Conservation (phyloP, 1,139 yeast species). For the Debaryomycetaceae sp. region DNA sequence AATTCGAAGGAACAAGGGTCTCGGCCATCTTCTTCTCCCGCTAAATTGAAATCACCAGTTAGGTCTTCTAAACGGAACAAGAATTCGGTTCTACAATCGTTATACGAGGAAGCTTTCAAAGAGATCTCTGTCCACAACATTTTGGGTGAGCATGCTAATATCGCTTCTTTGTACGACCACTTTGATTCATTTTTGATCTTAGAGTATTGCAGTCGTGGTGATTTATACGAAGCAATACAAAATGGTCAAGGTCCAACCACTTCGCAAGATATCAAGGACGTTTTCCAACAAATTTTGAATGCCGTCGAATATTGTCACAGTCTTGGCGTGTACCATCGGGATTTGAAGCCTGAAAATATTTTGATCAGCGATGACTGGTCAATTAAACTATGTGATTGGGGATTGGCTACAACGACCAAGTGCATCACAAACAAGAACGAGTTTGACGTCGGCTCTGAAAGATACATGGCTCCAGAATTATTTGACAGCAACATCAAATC, state of each 20-base stretch:
- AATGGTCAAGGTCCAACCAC: constrained; percentile 78
- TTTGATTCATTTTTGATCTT: constrained; percentile 79
- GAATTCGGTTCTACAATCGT: constrained; percentile 29
- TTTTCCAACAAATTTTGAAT: constrained; percentile 69
- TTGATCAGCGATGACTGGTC: constrained; percentile 76
- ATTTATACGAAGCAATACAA: constrained; percentile 87
- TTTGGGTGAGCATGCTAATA: constrained; percentile 62
- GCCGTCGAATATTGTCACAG: constrained; percentile 78
- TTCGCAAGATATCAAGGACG: constrained; percentile 69
- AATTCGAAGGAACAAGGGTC: constrained; percentile 24
- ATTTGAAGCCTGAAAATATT: constrained; percentile 87
- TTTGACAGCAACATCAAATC: constrained; percentile 57
- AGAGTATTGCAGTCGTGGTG: constrained; percentile 91
- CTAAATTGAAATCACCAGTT: constrained; percentile 24
- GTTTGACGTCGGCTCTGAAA: constrained; percentile 89
- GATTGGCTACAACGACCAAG: constrained; percentile 70
- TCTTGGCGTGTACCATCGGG: constrained; percentile 76
- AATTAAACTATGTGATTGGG: constrained; percentile 88
- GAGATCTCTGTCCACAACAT: constrained; percentile 74
- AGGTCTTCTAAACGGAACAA: constrained; percentile 9
- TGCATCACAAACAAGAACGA: constrained; percentile 53
- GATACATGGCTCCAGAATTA: constrained; percentile 97
- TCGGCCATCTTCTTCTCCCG: constrained; percentile 38
- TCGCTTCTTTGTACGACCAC: constrained; percentile 67
- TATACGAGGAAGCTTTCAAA: constrained; percentile 66